phyloP scores from a whole-genome alignment of 257 asterid species.

The Ehretia macrophylla region DNA sequence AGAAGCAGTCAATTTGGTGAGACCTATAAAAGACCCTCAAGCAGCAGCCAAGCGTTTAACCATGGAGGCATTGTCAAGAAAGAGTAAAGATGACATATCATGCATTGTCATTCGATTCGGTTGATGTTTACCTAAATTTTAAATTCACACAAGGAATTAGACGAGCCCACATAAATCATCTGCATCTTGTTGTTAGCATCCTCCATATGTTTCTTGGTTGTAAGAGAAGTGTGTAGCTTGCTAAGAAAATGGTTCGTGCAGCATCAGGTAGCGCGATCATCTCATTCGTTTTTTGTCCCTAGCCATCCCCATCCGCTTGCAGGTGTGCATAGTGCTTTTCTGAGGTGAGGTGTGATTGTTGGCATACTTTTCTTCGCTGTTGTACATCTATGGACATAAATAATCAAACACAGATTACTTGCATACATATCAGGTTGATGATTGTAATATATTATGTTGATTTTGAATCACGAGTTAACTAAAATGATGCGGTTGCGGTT shows the following conservation, averaged over 20 bases:
- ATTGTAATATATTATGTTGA: background rate
- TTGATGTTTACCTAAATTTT: conserved; percentile 18
- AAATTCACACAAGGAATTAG: background rate
- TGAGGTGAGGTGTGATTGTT: conserved; percentile 20
- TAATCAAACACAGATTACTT: conserved; percentile 1
- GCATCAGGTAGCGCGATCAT: background rate
- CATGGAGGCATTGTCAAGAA: conserved; percentile 58
- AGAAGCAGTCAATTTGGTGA: conserved; percentile 69
- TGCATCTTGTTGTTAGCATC: background rate
- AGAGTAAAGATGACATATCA: conserved; percentile 83
- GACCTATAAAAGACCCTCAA: conserved; percentile 60
- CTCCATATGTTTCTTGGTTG: background rate
- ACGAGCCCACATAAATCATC: background rate
- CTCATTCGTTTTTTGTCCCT: background rate
- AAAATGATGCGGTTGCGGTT: too few species aligned
- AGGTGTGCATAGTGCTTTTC: conserved; percentile 15
- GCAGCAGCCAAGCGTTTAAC: conserved; percentile 74
- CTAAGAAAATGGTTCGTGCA: background rate
- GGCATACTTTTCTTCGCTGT: conserved; percentile 16
- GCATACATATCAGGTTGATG: background rate
- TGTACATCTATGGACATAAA: conserved; percentile 15
- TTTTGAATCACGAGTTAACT: background rate
- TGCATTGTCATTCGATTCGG: conserved; percentile 75
- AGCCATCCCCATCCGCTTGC: background rate
- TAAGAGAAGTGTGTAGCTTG: background rate